Percentiles rank a stretch among this genome's conserved stretches.
These are phyloP conservation scores for Suhomyces maxii DNA, from an alignment of 1,139 yeast genomes.

Conservation along the genomic window DNA sequence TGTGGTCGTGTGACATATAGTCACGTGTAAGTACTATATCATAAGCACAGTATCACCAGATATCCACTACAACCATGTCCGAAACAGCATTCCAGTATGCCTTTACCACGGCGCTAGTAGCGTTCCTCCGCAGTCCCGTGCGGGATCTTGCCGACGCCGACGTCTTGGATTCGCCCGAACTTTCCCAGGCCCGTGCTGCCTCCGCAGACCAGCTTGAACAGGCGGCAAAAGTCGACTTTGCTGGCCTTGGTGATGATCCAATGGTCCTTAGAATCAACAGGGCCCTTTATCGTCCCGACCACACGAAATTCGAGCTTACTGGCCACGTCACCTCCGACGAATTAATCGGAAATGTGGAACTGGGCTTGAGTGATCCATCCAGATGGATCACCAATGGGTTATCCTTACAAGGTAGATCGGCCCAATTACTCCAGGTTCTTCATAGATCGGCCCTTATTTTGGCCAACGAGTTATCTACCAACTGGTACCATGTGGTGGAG, in stretches of 20 bases:
- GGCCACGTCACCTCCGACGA: neutral
- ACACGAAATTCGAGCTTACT: neutral
- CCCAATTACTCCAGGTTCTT: neutral
- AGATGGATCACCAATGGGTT: neutral
- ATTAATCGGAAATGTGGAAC: conserved; percentile 1
- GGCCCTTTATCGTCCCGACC: neutral
- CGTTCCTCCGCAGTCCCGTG: neutral
- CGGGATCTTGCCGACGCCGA: neutral
- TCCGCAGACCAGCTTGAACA: neutral
- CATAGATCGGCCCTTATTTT: neutral
- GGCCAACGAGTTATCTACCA: neutral
- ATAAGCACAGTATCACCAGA: neutral
- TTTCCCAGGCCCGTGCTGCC: neutral
- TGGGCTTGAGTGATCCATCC: neutral
- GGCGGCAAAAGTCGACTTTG: conserved; percentile 2
- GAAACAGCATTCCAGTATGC: conserved; percentile 18
- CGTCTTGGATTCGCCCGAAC: neutral
- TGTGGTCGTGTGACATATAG: too few relatives aligned
- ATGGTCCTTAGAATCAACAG: neutral
- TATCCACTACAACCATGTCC: conserved; percentile 1
- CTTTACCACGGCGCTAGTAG: conserved; percentile 19
- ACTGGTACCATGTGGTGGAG: neutral
- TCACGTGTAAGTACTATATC: neutral
- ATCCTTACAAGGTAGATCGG: neutral
- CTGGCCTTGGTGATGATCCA: neutral